Conservation (phyloP, 352 stramenopile genomes). For the Pythium scleroteichum region DNA sequence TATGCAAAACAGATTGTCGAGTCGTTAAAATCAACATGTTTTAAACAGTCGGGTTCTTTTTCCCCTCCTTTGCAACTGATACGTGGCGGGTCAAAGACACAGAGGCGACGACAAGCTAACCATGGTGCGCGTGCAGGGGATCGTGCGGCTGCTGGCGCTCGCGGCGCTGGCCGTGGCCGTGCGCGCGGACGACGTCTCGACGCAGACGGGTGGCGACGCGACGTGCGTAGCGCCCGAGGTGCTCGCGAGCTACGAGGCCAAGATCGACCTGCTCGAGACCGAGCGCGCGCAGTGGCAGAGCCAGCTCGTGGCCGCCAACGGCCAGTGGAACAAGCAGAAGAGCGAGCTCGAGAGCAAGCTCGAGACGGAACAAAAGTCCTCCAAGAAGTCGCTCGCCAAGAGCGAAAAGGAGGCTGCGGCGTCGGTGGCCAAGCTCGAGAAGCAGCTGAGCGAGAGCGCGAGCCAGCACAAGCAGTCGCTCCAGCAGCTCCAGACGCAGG, state of each 20-base stretch:
- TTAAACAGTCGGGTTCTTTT: constrained; percentile 33
- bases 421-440: constrained; percentile 12
- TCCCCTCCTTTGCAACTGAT: constrained; percentile 14
- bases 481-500: constrained; percentile 30
- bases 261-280: constrained; percentile 45
- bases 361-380: constrained; percentile 26
- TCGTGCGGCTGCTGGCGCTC: constrained; percentile 41
- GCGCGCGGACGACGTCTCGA: constrained; percentile 18
- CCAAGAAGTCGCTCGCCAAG: constrained; percentile 26
- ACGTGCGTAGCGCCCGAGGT: constrained; percentile 39
- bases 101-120: constrained; percentile 2
- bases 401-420: constrained; percentile 20
- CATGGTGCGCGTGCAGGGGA: constrained; percentile 41
- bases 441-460: constrained; percentile 22
- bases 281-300: constrained; percentile 41
- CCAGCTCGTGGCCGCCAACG: constrained; percentile 38
- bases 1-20: constrained; percentile 5
- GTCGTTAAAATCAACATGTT: neutral
- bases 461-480: constrained; percentile 27
- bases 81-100: constrained; percentile 28
- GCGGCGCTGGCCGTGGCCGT: constrained; percentile 37
- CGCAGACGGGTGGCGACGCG: constrained; percentile 25
- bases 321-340: constrained; percentile 41
- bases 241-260: constrained; percentile 43
- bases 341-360: constrained; percentile 26